A percentile compares a stretch with the other conserved stretches of the same genome.
Evolutionary conservation across 345 rosid species (phyloP).

Genomic region (Eucalyptus erythrocorys): DNA sequence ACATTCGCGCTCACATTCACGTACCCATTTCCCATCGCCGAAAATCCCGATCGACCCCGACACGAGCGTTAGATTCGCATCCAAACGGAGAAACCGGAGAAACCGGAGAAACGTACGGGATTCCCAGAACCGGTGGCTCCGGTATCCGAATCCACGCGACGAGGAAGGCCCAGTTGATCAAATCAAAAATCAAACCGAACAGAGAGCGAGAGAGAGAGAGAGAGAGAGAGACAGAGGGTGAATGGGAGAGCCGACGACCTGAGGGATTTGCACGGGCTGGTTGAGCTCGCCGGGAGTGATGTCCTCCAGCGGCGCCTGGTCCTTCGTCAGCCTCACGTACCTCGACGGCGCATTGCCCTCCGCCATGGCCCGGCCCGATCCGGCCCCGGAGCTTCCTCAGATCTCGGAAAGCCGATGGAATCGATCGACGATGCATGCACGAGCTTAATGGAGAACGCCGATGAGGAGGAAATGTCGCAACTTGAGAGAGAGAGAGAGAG

Average conservation of each 20-base stretch:
- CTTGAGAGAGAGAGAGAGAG: not conserved
- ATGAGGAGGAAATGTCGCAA: not conserved
- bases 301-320: conserved; percentile 48
- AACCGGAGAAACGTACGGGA: not conserved
- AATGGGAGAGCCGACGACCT: conserved; percentile 16
- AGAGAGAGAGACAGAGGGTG: not conserved
- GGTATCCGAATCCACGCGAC: not conserved
- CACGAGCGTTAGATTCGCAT: not conserved
- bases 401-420: not conserved
- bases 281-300: conserved; percentile 89
- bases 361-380: conserved; percentile 24
- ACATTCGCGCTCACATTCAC: not conserved
- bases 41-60: not conserved
- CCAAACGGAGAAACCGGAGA: not conserved
- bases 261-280: conserved; percentile 82
- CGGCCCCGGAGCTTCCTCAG: not conserved
- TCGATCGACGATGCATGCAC: not conserved
- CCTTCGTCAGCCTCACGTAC: conserved; percentile 59
- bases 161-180: not conserved
- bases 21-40: not conserved
- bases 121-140: not conserved
- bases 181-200: not conserved
- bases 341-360: conserved; percentile 43
- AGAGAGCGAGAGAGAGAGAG: not conserved
- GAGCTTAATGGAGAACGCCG: not conserved